Evolutionary conservation across 2,329 filamentous ascomycete species (phyloP), one percentile per base, ranked within the genome.

Genomic region (Venturia asperata): DNA sequence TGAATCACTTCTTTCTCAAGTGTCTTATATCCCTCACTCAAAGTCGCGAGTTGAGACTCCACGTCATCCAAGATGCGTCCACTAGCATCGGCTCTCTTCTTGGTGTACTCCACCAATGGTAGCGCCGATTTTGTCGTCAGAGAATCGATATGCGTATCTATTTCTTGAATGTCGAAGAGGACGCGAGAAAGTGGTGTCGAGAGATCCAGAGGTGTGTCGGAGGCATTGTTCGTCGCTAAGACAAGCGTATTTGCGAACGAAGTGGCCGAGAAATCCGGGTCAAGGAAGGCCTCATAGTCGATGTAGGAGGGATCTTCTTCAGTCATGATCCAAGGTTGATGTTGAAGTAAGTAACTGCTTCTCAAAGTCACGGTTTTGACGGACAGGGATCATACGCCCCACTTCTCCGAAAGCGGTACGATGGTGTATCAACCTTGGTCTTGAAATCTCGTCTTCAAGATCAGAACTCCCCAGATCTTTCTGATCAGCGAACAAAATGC

Each of bases 121-220:
- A 93, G 79, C 2, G 94, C 92, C 37, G 88, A 90, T 68, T 89
- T 87, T 2, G 92, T 94, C 6, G 93, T 95, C 49, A 97, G 83
- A 3, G 85, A 84, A 75, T 99, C 91, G 68, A 99, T 96, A 74
- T 96, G 92, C 0, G 92, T 96, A 77, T 97, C 93, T 69, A 99
- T 89, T 77, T 97, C 94, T 74, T 97, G 94, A 3, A 94, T 88
- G 77, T 99, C 94, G 77, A 99, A 99, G 7, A 97, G 86, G 5
- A 97, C 92, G 64, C 91, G 87, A 5, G 92, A 96, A 61, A 99
- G 83, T 2, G 94, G 93, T 19, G 94, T 97, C 6, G 92, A 93
- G 66, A 99, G 88, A 76, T 99, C 94, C 71, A 97, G 85, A 7
- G 91, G 89, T 1, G 88, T 88, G 77, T 97, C 94, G 70, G 88